A percentile compares a stretch with the other conserved stretches of the same genome.
These are phyloP conservation scores for Dalechampia spathulata DNA, from an alignment of 441 rosid species.

Conservation along the genomic window DNA sequence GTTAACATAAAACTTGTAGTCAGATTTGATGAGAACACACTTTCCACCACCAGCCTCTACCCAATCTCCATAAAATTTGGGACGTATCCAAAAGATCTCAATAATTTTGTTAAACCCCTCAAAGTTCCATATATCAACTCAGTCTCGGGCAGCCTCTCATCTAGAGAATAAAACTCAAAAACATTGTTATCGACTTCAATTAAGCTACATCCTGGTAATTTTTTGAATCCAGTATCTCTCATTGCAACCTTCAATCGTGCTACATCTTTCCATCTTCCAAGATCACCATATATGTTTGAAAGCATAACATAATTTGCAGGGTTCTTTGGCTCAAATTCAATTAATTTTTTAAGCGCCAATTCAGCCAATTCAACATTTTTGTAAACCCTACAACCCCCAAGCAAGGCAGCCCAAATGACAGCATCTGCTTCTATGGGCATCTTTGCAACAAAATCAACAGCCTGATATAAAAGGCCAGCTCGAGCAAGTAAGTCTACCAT, in stretches of 20 bases:
- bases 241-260: slow-evolving; percentile 55
- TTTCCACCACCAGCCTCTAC: slow-evolving; percentile 9
- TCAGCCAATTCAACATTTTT: slow-evolving; percentile 54
- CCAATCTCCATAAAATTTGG: slow-evolving; percentile 19
- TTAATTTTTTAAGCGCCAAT: slow-evolving; percentile 40
- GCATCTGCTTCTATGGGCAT: slow-evolving; percentile 58
- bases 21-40: background rate
- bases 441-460: slow-evolving; percentile 45
- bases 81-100: slow-evolving; percentile 20
- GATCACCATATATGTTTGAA: slow-evolving; percentile 53
- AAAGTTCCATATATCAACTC: slow-evolving; percentile 37
- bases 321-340: slow-evolving; percentile 48
- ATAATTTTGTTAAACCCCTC: slow-evolving; percentile 34
- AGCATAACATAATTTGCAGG: slow-evolving; percentile 57
- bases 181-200: slow-evolving; percentile 42
- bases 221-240: slow-evolving; percentile 54
- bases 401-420: slow-evolving; percentile 58
- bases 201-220: slow-evolving; percentile 54
- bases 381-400: slow-evolving; percentile 55
- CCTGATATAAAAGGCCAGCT: slow-evolving; percentile 47
- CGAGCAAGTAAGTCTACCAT: slow-evolving; percentile 53
- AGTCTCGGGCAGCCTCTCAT: slow-evolving; percentile 44
- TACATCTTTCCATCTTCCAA: slow-evolving; percentile 49
- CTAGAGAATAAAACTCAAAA: slow-evolving; percentile 51
- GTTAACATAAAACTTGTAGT: background rate